These are phyloP conservation scores for Musa acuminata DNA, from an alignment of 176 grass and related monocot species.

Conservation along the genomic window DNA sequence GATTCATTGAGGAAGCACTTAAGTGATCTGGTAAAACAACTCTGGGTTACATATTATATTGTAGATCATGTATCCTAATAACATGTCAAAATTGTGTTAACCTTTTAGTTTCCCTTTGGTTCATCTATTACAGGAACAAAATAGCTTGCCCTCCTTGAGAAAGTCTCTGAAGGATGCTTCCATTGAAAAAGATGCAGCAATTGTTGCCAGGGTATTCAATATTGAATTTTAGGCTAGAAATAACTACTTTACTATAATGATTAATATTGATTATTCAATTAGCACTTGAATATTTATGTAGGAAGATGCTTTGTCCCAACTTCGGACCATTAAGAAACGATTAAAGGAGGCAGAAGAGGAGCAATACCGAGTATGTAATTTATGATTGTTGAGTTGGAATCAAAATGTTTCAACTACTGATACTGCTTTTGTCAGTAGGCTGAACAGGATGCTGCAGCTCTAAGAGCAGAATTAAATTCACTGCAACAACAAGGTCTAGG, in stretches of 20 bases:
- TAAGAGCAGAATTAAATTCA: conserved; percentile 86
- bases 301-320: conserved; percentile 92
- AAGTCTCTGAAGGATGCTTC: conserved; percentile 62
- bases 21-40: conserved; percentile 52
- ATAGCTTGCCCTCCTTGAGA: conserved; percentile 45
- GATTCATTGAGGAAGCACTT: conserved; percentile 57
- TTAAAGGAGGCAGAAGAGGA: conserved; percentile 97
- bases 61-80: neutral
- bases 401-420: conserved; percentile 17
- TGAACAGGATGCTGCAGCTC: conserved; percentile 77
- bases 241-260: conserved; percentile 11
- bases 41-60: conserved; percentile 7
- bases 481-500: conserved; percentile 67
- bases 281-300: conserved; percentile 27
- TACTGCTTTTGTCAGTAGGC: conserved; percentile 38
- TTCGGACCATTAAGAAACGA: conserved; percentile 74
- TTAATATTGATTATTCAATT: neutral
- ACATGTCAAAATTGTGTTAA: neutral
- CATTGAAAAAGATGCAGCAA: conserved; percentile 85
- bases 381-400: conserved; percentile 16
- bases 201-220: conserved; percentile 59
- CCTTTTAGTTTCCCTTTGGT: neutral
- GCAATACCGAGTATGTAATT: conserved; percentile 70
- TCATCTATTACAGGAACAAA: conserved; percentile 44
- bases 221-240: neutral